Percentiles rank a stretch among this genome's conserved stretches.
Conservation (phyloP, 2,329 filamentous ascomycete species). For the Bipolaris zeicola region DNA sequence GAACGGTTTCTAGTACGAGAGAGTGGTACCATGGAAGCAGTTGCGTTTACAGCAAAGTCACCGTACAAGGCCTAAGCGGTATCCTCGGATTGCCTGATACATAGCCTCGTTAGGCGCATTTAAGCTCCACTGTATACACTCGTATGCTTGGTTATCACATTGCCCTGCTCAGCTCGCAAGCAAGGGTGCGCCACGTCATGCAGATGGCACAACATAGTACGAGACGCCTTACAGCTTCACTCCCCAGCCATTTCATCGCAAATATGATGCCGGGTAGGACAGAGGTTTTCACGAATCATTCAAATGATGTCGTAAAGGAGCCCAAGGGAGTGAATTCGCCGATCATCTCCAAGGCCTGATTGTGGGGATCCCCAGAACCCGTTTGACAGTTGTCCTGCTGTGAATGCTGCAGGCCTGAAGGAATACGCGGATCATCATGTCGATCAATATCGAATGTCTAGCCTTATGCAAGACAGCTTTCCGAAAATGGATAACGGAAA, state of each 20-base stretch:
- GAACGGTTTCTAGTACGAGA: not conserved
- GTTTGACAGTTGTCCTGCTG: conserved; percentile 10
- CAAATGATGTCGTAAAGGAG: not conserved
- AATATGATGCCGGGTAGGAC: not conserved
- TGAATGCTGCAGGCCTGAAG: not conserved
- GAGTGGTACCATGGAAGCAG: not conserved
- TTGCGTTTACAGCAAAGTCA: not conserved
- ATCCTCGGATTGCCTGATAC: conserved; percentile 1
- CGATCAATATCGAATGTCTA: conserved; percentile 14
- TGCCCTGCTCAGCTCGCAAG: conserved; percentile 11
- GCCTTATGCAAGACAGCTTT: conserved; percentile 1
- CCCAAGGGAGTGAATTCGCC: not conserved
- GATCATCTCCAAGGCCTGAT: conserved; percentile 3
- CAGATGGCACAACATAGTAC: not conserved
- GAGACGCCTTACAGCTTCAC: conserved; percentile 7
- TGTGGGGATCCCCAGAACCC: conserved; percentile 9
- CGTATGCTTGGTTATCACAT: not conserved
- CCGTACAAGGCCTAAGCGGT: not conserved
- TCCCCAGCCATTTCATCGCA: conserved; percentile 10
- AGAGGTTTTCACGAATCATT: not conserved
- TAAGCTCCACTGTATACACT: conserved; percentile 5
- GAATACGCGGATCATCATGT: conserved; percentile 10
- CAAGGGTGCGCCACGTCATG: conserved; percentile 17
- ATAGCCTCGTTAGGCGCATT: conserved; percentile 3
- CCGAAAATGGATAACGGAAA: conserved; percentile 6